phyloP scores from a whole-genome alignment of 139 green algal species.

The Tetratostichococcus sp. region DNA sequence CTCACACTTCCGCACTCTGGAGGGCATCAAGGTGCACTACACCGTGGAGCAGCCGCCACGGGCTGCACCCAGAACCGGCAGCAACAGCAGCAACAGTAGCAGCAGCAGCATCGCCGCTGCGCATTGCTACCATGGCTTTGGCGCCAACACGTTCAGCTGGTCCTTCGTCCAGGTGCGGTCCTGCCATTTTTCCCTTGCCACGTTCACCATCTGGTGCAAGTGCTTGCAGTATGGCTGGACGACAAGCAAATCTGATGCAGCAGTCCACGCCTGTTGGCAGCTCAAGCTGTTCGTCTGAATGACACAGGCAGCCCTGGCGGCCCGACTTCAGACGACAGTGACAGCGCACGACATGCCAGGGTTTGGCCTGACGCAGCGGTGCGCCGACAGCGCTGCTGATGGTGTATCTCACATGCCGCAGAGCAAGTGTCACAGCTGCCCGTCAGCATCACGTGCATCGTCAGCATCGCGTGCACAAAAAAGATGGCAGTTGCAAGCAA shows the following conservation, averaged over 20 bases:
- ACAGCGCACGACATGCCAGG: constrained; percentile 79
- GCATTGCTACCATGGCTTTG: constrained; percentile 86
- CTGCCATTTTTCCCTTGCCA: too few relatives aligned
- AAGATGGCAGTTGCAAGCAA: too few relatives aligned
- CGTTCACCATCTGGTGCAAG: too few relatives aligned
- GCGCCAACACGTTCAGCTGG: constrained; percentile 68
- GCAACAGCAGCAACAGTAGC: not conserved
- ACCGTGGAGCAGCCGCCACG: constrained; percentile 22
- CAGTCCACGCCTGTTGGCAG: too few relatives aligned
- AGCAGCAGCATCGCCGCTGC: constrained; percentile 9
- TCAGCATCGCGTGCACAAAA: too few relatives aligned
- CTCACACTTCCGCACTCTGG: constrained; percentile 43
- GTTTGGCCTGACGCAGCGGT: constrained; percentile 78
- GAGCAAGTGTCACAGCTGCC: too few relatives aligned
- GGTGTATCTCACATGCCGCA: not conserved
- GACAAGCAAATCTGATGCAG: too few relatives aligned
- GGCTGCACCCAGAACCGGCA: too few relatives aligned
- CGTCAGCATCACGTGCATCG: too few relatives aligned
- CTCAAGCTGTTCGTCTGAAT: too few relatives aligned
- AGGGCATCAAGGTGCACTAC: constrained; percentile 46
- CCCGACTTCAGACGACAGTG: constrained; percentile 44
- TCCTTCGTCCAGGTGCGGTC: constrained; percentile 39
- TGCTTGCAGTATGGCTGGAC: too few relatives aligned
- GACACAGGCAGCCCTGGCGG: constrained; percentile 23
- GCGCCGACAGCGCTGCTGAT: not conserved